Conservation (phyloP, 768 basidiomycete species). For the Leccinum olivaceopallidum region DNA sequence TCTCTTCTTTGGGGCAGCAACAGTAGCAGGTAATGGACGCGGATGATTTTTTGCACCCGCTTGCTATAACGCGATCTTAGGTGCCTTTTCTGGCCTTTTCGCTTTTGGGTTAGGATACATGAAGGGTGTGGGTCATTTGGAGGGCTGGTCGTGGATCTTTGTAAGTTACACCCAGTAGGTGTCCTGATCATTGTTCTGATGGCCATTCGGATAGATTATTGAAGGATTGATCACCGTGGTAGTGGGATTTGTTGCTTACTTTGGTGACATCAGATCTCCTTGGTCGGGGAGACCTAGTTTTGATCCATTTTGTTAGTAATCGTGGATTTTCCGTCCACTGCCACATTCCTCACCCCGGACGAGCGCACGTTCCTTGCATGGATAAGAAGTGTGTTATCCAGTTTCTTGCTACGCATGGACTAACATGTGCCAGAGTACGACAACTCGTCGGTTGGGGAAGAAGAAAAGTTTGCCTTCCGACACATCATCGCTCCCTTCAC, state of each 20-base stretch:
- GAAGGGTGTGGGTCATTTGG: slow-evolving; percentile 43
- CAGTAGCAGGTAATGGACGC: slow-evolving; percentile 45
- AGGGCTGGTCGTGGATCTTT: slow-evolving; percentile 73
- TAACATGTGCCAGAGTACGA: slow-evolving; percentile 47
- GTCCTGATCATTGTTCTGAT: background rate
- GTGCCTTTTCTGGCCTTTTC: slow-evolving; percentile 59
- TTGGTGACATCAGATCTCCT: slow-evolving; percentile 36
- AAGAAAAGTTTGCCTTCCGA: slow-evolving; percentile 55
- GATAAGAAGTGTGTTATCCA: slow-evolving; percentile 17
- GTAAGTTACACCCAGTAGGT: slow-evolving; percentile 32
- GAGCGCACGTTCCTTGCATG: slow-evolving; percentile 21
- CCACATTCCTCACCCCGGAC: slow-evolving; percentile 18
- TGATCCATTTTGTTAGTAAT: slow-evolving; percentile 41
- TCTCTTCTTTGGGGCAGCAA: slow-evolving; percentile 66
- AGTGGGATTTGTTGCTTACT: slow-evolving; percentile 53
- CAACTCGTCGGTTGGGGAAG: slow-evolving; percentile 30
- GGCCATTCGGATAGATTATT: slow-evolving; percentile 8
- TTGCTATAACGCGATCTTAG: slow-evolving; percentile 11
- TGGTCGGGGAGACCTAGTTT: background rate
- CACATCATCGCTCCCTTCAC: slow-evolving; percentile 53
- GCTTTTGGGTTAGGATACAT: slow-evolving; percentile 58
- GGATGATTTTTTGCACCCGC: rapidly evolving
- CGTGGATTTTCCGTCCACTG: slow-evolving; percentile 46
- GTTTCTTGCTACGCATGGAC: slow-evolving; percentile 44
- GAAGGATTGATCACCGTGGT: slow-evolving; percentile 57